A percentile compares a stretch with the other conserved stretches of the same genome.
Conservation (phyloP, 2,329 filamentous ascomycete species). For the Fonsecaea nubica region DNA sequence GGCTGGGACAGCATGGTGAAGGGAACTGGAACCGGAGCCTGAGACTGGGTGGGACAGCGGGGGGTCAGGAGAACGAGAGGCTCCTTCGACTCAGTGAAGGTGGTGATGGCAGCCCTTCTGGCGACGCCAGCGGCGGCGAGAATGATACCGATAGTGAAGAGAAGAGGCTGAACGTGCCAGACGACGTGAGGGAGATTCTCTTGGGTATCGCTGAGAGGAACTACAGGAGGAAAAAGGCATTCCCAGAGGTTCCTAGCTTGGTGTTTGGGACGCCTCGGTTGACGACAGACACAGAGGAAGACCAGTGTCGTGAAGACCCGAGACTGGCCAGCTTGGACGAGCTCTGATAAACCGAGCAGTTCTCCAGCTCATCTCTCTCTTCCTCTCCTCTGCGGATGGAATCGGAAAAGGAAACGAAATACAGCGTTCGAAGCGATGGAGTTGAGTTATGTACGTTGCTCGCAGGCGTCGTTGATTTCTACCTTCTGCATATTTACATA, state of each 20-base stretch:
- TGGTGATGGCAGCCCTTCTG: neutral
- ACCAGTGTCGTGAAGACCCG: conserved; percentile 8
- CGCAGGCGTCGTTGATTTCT: neutral
- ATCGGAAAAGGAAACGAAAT: no score
- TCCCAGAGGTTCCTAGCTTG: conserved; percentile 17
- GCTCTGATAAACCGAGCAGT: neutral
- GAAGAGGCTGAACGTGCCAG: conserved; percentile 17
- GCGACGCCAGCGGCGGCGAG: neutral
- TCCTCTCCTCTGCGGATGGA: neutral
- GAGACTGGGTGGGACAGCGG: conserved; percentile 18
- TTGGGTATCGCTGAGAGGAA: conserved; percentile 29
- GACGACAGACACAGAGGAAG: conserved; percentile 2
- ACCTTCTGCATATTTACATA: neutral
- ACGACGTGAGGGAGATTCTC: conserved; percentile 30
- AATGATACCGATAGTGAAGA: neutral
- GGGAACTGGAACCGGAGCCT: conserved; percentile 29
- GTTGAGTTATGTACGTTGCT: neutral
- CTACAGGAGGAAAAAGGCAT: conserved; percentile 22
- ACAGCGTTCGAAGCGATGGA: no score
- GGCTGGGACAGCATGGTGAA: conserved; percentile 20
- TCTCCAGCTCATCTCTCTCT: neutral
- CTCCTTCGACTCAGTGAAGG: neutral
- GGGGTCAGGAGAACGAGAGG: conserved; percentile 13
- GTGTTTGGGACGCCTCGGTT: neutral
- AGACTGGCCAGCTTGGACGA: conserved; percentile 1